Evolutionary conservation across 75 land plant genomes (phyloP).

Genomic region (Pinus tabuliformis): DNA sequence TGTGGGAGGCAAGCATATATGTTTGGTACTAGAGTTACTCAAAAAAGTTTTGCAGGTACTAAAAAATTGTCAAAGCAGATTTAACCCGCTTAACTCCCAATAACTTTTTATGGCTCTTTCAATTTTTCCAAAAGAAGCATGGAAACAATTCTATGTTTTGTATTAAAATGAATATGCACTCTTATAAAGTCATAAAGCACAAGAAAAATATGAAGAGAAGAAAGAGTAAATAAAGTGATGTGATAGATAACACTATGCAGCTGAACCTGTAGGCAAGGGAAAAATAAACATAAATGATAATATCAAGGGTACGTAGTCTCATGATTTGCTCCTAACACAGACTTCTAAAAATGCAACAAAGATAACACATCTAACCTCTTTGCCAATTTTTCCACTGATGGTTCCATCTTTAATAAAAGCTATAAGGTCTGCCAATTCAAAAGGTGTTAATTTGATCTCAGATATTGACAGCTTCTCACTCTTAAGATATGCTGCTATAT

Average conservation of each 20-base stretch:
- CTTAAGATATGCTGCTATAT: slow-evolving; percentile 86
- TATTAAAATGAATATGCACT: background rate
- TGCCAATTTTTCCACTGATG: slow-evolving; percentile 97
- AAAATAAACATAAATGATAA: too few species aligned
- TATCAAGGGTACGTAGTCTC: background rate
- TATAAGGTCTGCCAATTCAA: slow-evolving; percentile 78
- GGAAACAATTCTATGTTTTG: background rate
- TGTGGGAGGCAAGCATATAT: background rate
- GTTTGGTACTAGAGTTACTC: background rate
- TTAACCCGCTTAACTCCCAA: background rate
- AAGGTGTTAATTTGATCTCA: slow-evolving; percentile 70
- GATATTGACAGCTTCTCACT: slow-evolving; percentile 68
- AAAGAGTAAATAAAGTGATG: background rate
- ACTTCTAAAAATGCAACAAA: background rate
- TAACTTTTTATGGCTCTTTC: background rate
- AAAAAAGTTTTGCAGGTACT: background rate
- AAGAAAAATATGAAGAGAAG: background rate
- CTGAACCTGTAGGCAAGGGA: background rate
- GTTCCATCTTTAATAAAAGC: slow-evolving; percentile 83
- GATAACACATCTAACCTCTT: slow-evolving; percentile 58
- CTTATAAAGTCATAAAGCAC: background rate
- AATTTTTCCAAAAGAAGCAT: background rate
- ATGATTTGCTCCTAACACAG: background rate
- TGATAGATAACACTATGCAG: background rate
- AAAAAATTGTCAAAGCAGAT: background rate